Conservation (phyloP, 306 rosid species). For the Cucumis cinereus region DNA sequence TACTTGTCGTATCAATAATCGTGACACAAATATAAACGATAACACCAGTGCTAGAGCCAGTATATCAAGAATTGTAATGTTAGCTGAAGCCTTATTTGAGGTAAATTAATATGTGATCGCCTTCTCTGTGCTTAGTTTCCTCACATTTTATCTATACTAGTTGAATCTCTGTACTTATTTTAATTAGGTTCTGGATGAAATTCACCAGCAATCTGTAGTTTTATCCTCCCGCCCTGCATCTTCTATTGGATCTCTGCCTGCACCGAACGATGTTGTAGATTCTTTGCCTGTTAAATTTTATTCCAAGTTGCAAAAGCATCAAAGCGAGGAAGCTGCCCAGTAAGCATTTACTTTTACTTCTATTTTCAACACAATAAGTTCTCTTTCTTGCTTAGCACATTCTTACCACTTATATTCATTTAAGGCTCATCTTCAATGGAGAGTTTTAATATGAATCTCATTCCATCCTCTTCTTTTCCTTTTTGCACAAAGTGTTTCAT, state of each 20-base stretch:
- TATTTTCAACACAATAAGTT: not conserved
- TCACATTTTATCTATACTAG: conserved; percentile 23
- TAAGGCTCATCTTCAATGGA: not conserved
- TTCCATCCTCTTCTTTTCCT: not conserved
- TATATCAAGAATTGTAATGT: conserved; percentile 96
- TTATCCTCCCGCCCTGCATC: conserved; percentile 88
- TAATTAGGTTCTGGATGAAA: conserved; percentile 99
- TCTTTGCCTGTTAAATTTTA: conserved; percentile 82
- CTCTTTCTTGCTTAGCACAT: not conserved
- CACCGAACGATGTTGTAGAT: conserved; percentile 86
- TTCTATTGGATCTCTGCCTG: conserved; percentile 94
- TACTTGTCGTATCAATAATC: conserved; percentile 51
- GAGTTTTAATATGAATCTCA: not conserved
- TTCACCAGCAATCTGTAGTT: conserved; percentile 99
- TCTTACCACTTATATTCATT: not conserved
- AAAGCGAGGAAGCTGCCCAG: conserved; percentile 82
- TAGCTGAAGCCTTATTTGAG: conserved; percentile 99
- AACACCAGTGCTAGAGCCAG: conserved; percentile 88
- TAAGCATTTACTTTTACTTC: conserved; percentile 28
- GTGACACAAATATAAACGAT: conserved; percentile 43
- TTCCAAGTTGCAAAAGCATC: conserved; percentile 58
- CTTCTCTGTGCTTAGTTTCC: conserved; percentile 13
- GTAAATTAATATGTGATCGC: conserved; percentile 26
- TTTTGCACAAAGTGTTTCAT: not conserved
- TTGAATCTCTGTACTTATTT: conserved; percentile 47